Evolutionary conservation across 139 green algal genomes (phyloP), one percentile per base, ranked within the genome.

Genomic region (Ostreobium quekettii): DNA sequence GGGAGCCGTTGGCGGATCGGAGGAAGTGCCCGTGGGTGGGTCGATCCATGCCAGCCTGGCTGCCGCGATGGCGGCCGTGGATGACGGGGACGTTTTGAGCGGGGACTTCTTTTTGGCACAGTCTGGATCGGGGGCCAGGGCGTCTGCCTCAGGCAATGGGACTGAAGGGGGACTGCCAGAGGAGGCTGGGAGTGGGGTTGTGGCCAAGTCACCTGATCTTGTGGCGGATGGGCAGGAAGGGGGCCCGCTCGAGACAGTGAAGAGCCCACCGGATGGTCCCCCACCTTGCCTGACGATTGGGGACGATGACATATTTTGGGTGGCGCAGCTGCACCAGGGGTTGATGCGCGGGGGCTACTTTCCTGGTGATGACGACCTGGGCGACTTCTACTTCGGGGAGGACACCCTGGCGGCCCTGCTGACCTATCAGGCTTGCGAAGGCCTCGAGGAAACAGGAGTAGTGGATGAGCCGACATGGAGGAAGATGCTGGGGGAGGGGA

Each of bases 231-330:
- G 4, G 28, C 24, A 63, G 26, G 46, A 31, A 7, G 72, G 63
- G 53, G 0, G 33, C 8, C 72, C 72, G 22, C 47, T 77, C 26
- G 72, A 77, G 53, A 60, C 65, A 4, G 31, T 70, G 35, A 77
- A 77, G 39, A 70, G 64, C n/a, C 57, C 64, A 2, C 72, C 72
- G 8, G 61, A 47, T 36, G 82, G 83, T 8, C 73, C 78, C 0
- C 83, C 83, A 0, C 88, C 88, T 1, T 19, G 70, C 3, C 74
- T 95, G 29, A 66, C 48, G 4, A 0, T 67, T 15, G 86, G 87
- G 1, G 80, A 82, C 39, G 87, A 95, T 47, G 84, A 95, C 76
- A 87, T 95, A 6, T 91, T 74, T 48, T 95, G 88, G 88, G 70
- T 92, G 7, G 80, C 66, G 47, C 71, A 74, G 56, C 74, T 93